Percentiles rank a stretch among this genome's conserved stretches.
Evolutionary conservation across 371 early-diverging fungal species (phyloP).

Genomic region (Rhizopus delemar): DNA sequence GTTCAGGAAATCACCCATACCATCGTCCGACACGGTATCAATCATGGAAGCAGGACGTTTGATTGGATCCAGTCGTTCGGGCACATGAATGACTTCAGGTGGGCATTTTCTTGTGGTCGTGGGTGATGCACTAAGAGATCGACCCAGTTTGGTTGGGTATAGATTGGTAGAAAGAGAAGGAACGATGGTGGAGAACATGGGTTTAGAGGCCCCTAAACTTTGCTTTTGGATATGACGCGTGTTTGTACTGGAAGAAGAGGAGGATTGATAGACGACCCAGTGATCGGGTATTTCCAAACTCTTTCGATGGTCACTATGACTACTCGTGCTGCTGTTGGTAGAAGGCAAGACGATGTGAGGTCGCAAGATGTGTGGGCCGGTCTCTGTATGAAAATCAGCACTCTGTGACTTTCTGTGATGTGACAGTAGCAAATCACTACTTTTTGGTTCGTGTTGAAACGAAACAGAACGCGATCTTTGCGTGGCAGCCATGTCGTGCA

Average conservation of each 20-base stretch:
- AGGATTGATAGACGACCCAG: constrained; percentile 26
- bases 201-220: constrained; percentile 30
- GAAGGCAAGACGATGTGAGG: constrained; percentile 37
- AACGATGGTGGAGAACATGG: constrained; percentile 47
- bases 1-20: constrained; percentile 41
- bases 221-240: background rate
- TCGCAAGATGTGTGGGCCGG: constrained; percentile 30
- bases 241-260: constrained; percentile 13
- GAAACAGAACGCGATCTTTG: constrained; percentile 12
- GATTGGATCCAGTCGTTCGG: background rate
- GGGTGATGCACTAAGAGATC: constrained; percentile 22
- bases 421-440: background rate
- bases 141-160: constrained; percentile 25
- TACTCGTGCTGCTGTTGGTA: constrained; percentile 5
- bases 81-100: constrained; percentile 16
- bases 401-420: constrained; percentile 51
- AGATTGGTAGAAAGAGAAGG: constrained; percentile 23
- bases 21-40: constrained; percentile 11
- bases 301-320: constrained; percentile 26
- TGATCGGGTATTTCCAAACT: constrained; percentile 46
- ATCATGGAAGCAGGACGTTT: background rate
- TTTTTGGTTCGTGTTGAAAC: constrained; percentile 13
- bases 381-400: constrained; percentile 35
- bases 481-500: constrained; percentile 34
- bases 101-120: constrained; percentile 8